Evolutionary conservation across 2,329 filamentous ascomycete genomes (phyloP).

Genomic region (Verruconis gallopava): DNA sequence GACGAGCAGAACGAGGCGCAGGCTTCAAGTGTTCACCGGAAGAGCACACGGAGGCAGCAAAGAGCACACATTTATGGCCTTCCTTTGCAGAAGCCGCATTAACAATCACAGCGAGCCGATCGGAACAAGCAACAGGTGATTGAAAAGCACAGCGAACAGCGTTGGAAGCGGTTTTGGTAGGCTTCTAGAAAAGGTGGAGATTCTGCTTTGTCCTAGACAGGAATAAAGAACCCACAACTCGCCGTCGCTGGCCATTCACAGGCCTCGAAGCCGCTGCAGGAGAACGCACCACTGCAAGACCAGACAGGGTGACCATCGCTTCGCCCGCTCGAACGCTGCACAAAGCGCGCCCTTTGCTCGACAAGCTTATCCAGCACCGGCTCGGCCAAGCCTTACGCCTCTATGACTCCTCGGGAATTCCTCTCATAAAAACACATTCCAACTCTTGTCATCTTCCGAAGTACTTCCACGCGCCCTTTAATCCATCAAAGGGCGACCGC

Average conservation of each 20-base stretch:
- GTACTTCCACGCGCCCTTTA: conserved; percentile 8
- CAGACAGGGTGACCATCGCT: not conserved
- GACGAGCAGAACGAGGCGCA: no score
- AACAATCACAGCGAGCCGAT: no score
- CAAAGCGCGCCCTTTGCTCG: conserved; percentile 3
- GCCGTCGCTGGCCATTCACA: not conserved
- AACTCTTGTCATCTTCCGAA: not conserved
- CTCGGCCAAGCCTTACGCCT: not conserved
- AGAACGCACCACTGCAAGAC: no score
- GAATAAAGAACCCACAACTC: not conserved
- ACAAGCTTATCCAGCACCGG: conserved; percentile 1
- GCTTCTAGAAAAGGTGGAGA: not conserved
- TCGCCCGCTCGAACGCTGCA: no score
- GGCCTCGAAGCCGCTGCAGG: no score
- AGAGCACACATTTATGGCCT: no score
- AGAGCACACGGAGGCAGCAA: no score
- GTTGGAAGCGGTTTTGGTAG: no score
- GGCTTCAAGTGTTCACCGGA: no score
- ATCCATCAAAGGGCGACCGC: conserved; percentile 8
- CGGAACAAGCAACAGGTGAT: no score
- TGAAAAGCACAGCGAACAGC: no score
- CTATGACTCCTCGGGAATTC: not conserved
- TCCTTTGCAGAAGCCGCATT: no score
- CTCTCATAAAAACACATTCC: not conserved
- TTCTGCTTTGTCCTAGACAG: not conserved